Evolutionary conservation across 2,329 filamentous ascomycete species (phyloP), one percentile per base, ranked within the genome.

Genomic region (Nemania abortiva): DNA sequence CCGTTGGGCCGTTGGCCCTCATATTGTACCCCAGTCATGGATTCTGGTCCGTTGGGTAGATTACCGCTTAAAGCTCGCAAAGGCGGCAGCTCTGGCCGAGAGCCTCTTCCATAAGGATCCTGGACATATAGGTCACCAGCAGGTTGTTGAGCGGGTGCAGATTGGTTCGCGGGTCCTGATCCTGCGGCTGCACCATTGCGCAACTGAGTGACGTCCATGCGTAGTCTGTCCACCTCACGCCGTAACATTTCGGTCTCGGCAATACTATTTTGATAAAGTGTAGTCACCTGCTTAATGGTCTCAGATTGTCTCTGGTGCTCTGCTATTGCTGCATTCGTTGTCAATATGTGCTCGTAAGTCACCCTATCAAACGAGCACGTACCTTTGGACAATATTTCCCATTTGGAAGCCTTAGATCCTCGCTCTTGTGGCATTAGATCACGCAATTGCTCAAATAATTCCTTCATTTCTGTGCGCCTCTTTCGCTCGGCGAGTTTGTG

Each of bases 331-430:
- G 39, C n/a, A 29, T 20, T 0, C 31, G 1, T 53, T 24, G 56
- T 79, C 29, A 78, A 70, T 63, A 66, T 50, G 1, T 24, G n/a
- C 15, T 20, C 57, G 18, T 22, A 55, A 54, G 24, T n/a, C 31
- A 24, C 20, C 39, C 7, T 6, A 4, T 55, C 20, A 11, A 55
- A 31, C 60, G 15, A 11, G 11, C n/a, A 78, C 86, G 70, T 82
- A 95, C 93, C 92, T 84, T 95, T 95, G 2, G 92, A 94, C 18
- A 97, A 79, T 57, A 95, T 94, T 75, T 97, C 93, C 93, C 93
- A 97, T 75, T 97, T 97, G 73, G 92, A 95, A 0, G 93, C 93
- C 79, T 96, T 97, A 27, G 91, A 91, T 1, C 93, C 93, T 18
- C 93, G 89, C 75, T 93, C 92, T 74, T 94, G 91, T 1, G 92